These are phyloP conservation scores for Cicer bijugum DNA, from an alignment of 306 rosid genomes.

Conservation along the genomic window DNA sequence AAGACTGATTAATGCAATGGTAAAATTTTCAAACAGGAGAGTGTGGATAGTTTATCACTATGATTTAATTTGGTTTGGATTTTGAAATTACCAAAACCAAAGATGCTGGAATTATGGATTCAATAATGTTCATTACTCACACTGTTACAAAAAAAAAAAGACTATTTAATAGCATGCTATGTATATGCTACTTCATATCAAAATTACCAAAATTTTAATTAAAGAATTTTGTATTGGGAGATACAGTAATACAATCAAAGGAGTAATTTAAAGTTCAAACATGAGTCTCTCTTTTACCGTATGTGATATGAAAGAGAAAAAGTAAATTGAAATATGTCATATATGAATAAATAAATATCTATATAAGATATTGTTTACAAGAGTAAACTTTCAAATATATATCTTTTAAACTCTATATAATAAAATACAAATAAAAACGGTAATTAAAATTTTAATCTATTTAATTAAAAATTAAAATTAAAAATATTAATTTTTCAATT, in stretches of 20 bases:
- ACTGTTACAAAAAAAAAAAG: slow-evolving; percentile 25
- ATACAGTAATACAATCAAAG: neutral
- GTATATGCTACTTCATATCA: neutral
- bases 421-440: too few species aligned
- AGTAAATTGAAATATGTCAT: too few species aligned
- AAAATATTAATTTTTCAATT: too few species aligned
- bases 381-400: too few species aligned
- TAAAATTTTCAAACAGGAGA: slow-evolving; percentile 7
- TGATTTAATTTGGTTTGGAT: slow-evolving; percentile 39
- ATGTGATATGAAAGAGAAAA: too few species aligned
- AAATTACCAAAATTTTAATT: slow-evolving; percentile 15
- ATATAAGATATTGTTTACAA: too few species aligned
- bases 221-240: neutral
- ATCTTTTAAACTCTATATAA: too few species aligned
- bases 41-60: neutral
- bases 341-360: too few species aligned
- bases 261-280: neutral
- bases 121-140: slow-evolving; percentile 31
- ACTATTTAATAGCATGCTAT: neutral
- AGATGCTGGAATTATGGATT: slow-evolving; percentile 42
- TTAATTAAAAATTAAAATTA: too few species aligned
- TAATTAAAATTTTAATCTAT: too few species aligned
- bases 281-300: too few species aligned
- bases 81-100: slow-evolving; percentile 38
- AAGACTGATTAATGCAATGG: slow-evolving; percentile 5